Evolutionary conservation across 2,329 filamentous ascomycete species (phyloP).

Genomic region (Polytolypa hystricis): DNA sequence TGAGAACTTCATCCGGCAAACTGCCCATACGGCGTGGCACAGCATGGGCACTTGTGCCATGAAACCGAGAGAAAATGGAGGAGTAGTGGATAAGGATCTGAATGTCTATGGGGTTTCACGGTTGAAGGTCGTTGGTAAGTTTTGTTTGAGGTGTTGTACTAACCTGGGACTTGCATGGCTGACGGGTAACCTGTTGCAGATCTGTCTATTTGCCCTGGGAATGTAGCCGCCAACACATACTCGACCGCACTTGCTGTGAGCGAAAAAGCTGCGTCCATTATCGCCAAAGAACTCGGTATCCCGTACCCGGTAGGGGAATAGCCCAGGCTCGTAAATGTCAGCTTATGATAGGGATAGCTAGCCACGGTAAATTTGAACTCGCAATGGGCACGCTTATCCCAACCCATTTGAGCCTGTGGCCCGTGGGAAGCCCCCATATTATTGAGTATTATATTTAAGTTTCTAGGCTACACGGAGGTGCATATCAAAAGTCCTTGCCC

Average conservation of each 20-base stretch:
- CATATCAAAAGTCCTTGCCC: too few species aligned
- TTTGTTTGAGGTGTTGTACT: neutral
- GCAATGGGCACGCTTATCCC: too few species aligned
- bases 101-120: conserved; percentile 23
- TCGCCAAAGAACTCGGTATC: conserved; percentile 20
- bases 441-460: too few species aligned
- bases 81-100: conserved; percentile 11
- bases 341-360: too few species aligned
- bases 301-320: too few species aligned
- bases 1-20: conserved; percentile 31
- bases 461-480: too few species aligned
- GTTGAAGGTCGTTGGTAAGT: conserved; percentile 26
- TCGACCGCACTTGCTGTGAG: conserved; percentile 38
- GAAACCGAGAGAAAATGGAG: conserved; percentile 17
- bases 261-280: conserved; percentile 29
- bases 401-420: too few species aligned
- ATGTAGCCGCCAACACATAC: conserved; percentile 35
- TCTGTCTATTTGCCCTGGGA: conserved; percentile 20
- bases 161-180: too few species aligned
- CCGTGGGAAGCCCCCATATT: too few species aligned
- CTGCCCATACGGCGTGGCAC: conserved; percentile 34
- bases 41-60: conserved; percentile 36
- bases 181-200: too few species aligned
- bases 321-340: too few species aligned
- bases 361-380: too few species aligned